phyloP scores from a whole-genome alignment of 1,284 basidiomycete species.

The Fomitiporia mediterranea region DNA sequence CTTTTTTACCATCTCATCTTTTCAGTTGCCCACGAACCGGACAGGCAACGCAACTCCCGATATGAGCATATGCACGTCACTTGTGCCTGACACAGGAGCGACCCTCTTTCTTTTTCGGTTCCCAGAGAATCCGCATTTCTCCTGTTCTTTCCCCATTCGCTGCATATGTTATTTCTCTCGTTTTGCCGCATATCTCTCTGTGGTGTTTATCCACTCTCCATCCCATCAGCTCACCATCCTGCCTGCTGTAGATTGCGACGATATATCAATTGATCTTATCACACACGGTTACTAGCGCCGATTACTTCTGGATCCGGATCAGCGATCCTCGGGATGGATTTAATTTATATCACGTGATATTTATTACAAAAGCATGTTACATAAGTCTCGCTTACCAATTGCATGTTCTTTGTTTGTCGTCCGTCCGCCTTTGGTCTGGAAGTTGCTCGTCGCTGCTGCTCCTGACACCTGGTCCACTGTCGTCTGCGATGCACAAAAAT shows the following conservation, averaged over 20 bases:
- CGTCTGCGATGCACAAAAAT: conserved; percentile 67
- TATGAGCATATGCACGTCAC: background rate
- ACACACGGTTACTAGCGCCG: background rate
- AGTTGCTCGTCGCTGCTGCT: background rate
- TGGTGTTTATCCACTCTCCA: too few relatives aligned
- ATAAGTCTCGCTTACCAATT: background rate
- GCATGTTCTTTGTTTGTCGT: background rate
- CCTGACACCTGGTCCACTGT: too few relatives aligned
- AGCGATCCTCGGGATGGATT: background rate
- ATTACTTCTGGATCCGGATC: background rate
- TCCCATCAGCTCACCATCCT: too few relatives aligned
- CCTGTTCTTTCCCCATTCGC: background rate
- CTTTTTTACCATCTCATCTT: too few relatives aligned
- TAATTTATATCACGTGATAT: background rate
- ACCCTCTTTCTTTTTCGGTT: conserved; percentile 11
- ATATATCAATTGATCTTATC: background rate
- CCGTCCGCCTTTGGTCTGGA: background rate
- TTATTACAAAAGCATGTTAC: background rate
- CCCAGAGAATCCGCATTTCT: background rate
- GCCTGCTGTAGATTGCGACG: too few relatives aligned
- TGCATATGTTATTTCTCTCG: too few relatives aligned
- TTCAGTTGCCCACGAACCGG: too few relatives aligned
- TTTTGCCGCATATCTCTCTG: too few relatives aligned
- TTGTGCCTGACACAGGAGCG: conserved; percentile 3
- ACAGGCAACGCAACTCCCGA: too few relatives aligned